Evolutionary conservation across 371 early-diverging fungal species (phyloP).

Genomic region (Capillidium rhysosporum): DNA sequence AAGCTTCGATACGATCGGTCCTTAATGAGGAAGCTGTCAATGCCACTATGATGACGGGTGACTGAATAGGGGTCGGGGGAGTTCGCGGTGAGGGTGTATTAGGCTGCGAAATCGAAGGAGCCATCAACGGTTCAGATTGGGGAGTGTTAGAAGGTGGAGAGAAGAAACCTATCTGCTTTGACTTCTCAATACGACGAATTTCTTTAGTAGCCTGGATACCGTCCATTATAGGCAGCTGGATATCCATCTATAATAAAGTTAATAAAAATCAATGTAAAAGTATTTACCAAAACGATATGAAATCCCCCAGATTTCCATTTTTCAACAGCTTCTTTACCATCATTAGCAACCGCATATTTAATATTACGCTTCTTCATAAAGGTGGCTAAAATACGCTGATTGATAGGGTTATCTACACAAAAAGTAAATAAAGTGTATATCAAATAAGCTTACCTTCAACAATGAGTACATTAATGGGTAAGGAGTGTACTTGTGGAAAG

Average conservation of each 20-base stretch:
- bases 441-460: slow-evolving; percentile 46
- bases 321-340: slow-evolving; percentile 57
- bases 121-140: slow-evolving; percentile 1
- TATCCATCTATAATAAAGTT: slow-evolving; percentile 40
- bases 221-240: slow-evolving; percentile 63
- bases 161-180: slow-evolving; percentile 34
- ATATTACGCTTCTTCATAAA: slow-evolving; percentile 57
- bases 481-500: slow-evolving; percentile 21
- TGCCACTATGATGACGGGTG: slow-evolving; percentile 75
- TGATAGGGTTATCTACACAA: slow-evolving; percentile 41
- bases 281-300: slow-evolving; percentile 49
- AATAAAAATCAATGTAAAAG: neutral
- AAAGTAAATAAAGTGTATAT: neutral
- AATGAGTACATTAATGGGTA: slow-evolving; percentile 50
- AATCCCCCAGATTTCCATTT: slow-evolving; percentile 47
- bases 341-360: slow-evolving; percentile 40
- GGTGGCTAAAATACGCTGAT: slow-evolving; percentile 44
- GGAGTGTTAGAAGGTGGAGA: slow-evolving; percentile 14
- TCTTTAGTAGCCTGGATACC: slow-evolving; percentile 58
- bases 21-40: slow-evolving; percentile 60
- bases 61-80: slow-evolving; percentile 21
- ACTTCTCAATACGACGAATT: slow-evolving; percentile 44
- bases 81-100: slow-evolving; percentile 8
- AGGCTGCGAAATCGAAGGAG: slow-evolving; percentile 3
- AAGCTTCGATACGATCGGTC: slow-evolving; percentile 53